These are phyloP conservation scores for Globisporangium splendens DNA, from an alignment of 352 stramenopile genomes.

Conservation along the genomic window DNA sequence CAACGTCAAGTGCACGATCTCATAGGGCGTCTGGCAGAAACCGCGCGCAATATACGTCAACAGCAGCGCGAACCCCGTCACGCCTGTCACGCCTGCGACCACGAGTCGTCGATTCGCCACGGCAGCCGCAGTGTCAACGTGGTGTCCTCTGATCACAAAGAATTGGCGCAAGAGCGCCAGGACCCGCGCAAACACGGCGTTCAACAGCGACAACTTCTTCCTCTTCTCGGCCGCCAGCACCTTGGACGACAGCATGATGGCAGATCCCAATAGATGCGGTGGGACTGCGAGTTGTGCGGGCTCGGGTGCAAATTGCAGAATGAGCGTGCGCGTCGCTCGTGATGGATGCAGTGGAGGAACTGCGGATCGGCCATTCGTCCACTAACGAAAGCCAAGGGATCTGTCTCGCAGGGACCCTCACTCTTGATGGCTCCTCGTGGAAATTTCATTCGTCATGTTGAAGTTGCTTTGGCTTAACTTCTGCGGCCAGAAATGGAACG, in stretches of 20 bases:
- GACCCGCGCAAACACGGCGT: neutral
- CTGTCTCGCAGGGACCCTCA: too few species aligned
- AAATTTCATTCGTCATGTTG: too few species aligned
- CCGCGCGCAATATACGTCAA: conserved; percentile 8
- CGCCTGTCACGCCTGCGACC: neutral
- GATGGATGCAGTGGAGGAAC: too few species aligned
- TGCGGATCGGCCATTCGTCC: too few species aligned
- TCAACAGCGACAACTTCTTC: neutral
- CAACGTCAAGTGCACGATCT: conserved; percentile 6
- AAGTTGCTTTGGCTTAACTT: too few species aligned
- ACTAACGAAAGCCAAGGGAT: too few species aligned
- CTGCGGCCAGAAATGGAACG: too few species aligned
- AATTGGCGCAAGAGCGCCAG: conserved; percentile 4
- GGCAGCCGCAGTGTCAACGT: neutral
- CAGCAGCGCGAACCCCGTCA: conserved; percentile 5
- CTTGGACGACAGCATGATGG: conserved; percentile 3
- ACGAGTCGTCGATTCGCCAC: conserved; percentile 3
- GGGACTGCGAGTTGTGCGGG: neutral
- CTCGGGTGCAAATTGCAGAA: neutral
- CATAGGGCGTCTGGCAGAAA: conserved; percentile 11
- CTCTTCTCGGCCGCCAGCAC: neutral
- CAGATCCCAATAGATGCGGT: neutral
- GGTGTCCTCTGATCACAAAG: conserved; percentile 7
- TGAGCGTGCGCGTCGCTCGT: too few species aligned
- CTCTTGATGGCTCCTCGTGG: too few species aligned